Conservation (phyloP, 1,284 basidiomycete genomes). For the Microbotryomycetes sp. region DNA sequence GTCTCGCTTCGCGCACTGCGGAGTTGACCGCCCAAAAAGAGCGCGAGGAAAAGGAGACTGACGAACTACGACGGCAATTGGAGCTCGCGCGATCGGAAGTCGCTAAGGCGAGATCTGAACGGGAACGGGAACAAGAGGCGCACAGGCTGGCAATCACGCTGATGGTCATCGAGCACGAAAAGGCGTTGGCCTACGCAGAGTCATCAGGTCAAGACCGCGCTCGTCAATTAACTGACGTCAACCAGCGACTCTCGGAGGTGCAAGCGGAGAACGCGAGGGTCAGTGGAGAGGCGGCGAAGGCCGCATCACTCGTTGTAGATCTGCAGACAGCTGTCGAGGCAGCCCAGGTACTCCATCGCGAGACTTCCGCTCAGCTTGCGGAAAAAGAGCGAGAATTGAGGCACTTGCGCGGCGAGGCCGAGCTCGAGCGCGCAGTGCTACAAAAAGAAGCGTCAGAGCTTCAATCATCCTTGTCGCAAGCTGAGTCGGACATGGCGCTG, state of each 20-base stretch:
- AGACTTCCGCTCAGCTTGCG: slow-evolving; percentile 10
- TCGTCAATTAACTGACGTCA: slow-evolving; percentile 52
- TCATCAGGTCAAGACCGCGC: slow-evolving; percentile 44
- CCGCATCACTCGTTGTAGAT: slow-evolving; percentile 1
- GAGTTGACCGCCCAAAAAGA: slow-evolving; percentile 3
- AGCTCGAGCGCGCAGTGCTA: slow-evolving; percentile 39
- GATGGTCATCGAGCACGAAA: not conserved
- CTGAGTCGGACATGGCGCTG: slow-evolving; percentile 53
- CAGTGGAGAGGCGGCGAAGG: slow-evolving; percentile 11
- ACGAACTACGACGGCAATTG: not conserved
- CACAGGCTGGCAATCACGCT: not conserved
- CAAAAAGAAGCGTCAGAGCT: slow-evolving; percentile 43
- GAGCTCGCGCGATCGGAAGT: not conserved
- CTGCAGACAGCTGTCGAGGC: not conserved
- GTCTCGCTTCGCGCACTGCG: slow-evolving; percentile 15
- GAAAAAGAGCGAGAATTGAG: slow-evolving; percentile 77
- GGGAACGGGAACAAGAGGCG: not conserved
- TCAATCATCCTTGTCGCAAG: slow-evolving; percentile 47
- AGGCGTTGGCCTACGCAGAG: not conserved
- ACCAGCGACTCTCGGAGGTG: slow-evolving; percentile 11
- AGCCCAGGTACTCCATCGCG: slow-evolving; percentile 4
- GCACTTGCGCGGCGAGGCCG: slow-evolving; percentile 51
- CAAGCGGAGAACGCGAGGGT: slow-evolving; percentile 17
- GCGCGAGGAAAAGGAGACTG: not conserved
- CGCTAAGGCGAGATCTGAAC: not conserved